Base-by-base conservation (phyloP, 768 basidiomycete genomes). In the Hygrophorus russula region DNA sequence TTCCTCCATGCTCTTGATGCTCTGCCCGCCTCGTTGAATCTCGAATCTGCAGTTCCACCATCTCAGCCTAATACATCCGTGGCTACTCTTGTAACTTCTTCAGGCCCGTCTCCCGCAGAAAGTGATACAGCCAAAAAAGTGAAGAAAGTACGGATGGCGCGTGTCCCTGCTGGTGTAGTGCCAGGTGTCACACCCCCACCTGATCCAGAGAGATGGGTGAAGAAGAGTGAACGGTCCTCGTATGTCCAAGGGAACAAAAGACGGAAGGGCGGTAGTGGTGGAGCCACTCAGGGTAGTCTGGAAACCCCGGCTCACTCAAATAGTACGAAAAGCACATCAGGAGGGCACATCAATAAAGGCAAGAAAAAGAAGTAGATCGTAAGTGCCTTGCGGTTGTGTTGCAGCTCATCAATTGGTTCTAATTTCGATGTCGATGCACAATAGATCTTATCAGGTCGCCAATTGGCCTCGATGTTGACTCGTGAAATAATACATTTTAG, bases 121-220 rank as follows among this genome's bases (percentile, higher is more conserved):
- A 24, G 7, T 24, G 58, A 64, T 17, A 46, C 52, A 44, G 56
- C 49, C 40, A 53, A 56, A 47, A 36, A 36, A 27, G 5, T 19
- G 13, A 73, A 67, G 62, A 74, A 74, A 57, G 69, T 74, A 51
- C 71, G 81, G 46, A 73, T 61, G 60, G 73, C 74, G 49, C 78
- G 85, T 55, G 69, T 89, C 13, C 86, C 87, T 11, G 68, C 73
- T 43, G 80, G 82, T n/a, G 80, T 89, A 15, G 60, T 78, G 18
- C 82, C 78, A 13, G 86, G 87, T 14, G 77, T 85, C 10, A 87
- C 86, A 3, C 85, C 86, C 20, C 70, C 78, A 13, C 87, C 88
- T 27, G 87, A 90, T 62, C 85, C 87, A 18, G 87, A 90, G 59
- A 67, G 87, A 49, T 90, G 87, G 87, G 58, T 90, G 47, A 90